Percentiles rank a stretch among this genome's conserved stretches.
Conservation (phyloP, 2,329 filamentous ascomycete species). For the Trichoderma sp. region DNA sequence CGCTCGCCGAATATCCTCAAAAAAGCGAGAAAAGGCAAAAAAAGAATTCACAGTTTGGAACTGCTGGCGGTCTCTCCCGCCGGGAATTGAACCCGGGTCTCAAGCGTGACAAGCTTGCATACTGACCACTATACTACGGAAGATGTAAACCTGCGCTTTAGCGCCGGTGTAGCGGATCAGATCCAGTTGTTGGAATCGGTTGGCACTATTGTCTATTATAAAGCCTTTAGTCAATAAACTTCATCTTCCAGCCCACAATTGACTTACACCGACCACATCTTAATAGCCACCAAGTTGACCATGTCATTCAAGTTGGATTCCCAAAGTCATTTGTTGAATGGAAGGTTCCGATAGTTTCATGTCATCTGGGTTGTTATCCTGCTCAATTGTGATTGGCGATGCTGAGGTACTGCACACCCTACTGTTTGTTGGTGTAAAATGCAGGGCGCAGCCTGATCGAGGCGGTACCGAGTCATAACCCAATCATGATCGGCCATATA, state of each 20-base stretch:
- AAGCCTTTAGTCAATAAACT: not conserved
- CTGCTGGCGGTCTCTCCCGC: constrained; percentile 27
- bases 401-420: not conserved
- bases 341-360: not conserved
- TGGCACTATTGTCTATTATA: not conserved
- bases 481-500: not conserved
- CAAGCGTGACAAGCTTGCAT: constrained; percentile 31
- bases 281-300: not conserved
- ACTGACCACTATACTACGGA: constrained; percentile 31
- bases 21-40: not conserved
- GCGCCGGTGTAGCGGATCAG: constrained; percentile 22
- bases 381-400: not conserved
- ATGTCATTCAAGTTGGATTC: fast-evolving
- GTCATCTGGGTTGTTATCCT: not conserved
- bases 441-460: not conserved
- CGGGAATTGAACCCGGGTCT: constrained; percentile 31
- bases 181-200: not conserved
- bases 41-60: constrained; percentile 16
- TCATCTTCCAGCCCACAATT: not conserved
- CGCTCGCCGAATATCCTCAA: no score
- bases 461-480: not conserved
- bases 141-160: constrained; percentile 17
- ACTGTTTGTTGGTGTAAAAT: fast-evolving
- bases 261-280: not conserved
- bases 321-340: not conserved